Percentiles rank a stretch among this genome's conserved stretches.
Conservation (phyloP, 345 rosid genomes). For the Rhizophora apiculata region DNA sequence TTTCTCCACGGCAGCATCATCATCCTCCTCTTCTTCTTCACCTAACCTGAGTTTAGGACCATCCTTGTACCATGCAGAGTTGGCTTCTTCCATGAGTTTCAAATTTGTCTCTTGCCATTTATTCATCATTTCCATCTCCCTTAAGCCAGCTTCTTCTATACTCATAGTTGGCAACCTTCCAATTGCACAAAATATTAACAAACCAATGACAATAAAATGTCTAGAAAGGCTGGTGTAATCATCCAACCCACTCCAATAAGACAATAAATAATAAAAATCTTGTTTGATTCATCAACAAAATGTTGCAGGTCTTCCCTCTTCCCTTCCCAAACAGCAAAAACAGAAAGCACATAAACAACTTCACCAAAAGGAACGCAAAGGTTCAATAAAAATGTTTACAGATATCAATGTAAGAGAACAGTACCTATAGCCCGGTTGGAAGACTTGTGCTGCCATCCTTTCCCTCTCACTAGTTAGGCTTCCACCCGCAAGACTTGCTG, state of each 20-base stretch:
- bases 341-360: too few relatives aligned
- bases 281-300: not conserved
- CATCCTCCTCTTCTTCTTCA: slow-evolving; percentile 56
- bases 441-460: slow-evolving; percentile 80
- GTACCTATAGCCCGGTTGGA: slow-evolving; percentile 84
- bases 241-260: not conserved
- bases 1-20: slow-evolving; percentile 61
- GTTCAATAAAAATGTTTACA: too few relatives aligned
- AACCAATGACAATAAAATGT: not conserved
- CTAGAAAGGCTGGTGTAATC: not conserved
- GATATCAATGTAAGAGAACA: not conserved
- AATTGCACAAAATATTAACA: slow-evolving; percentile 10
- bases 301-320: too few relatives aligned
- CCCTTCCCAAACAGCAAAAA: not conserved
- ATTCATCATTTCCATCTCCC: slow-evolving; percentile 92
- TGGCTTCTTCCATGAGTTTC: slow-evolving; percentile 86
- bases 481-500: slow-evolving; percentile 75
- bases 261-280: not conserved
- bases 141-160: slow-evolving; percentile 95
- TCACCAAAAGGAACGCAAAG: too few relatives aligned
- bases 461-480: slow-evolving; percentile 66
- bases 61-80: slow-evolving; percentile 80
- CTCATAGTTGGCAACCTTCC: slow-evolving; percentile 96
- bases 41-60: slow-evolving; percentile 27
- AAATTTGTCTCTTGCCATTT: slow-evolving; percentile 81